Base-by-base conservation (phyloP, 208 protist species). In the Acanthamoeba triangularis region DNA sequence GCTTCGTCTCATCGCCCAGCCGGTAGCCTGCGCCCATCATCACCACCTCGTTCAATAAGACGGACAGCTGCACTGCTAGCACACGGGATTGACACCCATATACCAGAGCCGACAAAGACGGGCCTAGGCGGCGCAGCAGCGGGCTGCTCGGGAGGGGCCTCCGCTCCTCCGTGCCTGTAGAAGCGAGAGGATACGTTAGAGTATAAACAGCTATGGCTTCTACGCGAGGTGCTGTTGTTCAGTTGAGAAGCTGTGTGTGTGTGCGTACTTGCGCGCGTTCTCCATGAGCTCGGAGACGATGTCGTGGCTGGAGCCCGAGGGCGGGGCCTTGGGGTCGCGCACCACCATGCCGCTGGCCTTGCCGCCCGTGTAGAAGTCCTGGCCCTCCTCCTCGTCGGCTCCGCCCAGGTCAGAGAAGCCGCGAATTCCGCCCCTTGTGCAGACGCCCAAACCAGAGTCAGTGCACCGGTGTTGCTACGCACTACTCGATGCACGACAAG, bases 291-390 rank as follows among this genome's bases (percentile, higher is more conserved):
- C n/a, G 80, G 23, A 33, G 20, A 88, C 80, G n/a, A 59, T 14
- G 69, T 80, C 37, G 69, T 80, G 69, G 54, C 54, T 23, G 35
- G 69, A 30, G 30, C 16, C 37, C 30, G 28, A 33, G 35, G 74
- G n/a, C 33, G 74, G 16, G 16, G 74, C 33, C 28, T 30, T 59
- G 80, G 80, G 80, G 49, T 88, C 80, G 41, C 47, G 80, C 33
- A 88, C 80, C 47, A 88, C 80, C 52, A 88, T 88, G 33, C 80
- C 80, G 33, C 80, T 88, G 80, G 28, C n/a, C 33, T 88, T 37
- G n/a, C 80, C 80, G 33, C 80, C 80, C 14, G 80, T 61, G 33
- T 33, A 88, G 33, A 49, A 88, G 80, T 44, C 47, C 52, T 88
- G 80, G 16, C 80, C 80, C 33, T 88, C 52, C 49, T 88, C n/a